Evolutionary conservation across 2,329 filamentous ascomycete species (phyloP), one percentile per base, ranked within the genome.

Genomic region (Fusarium sp.): DNA sequence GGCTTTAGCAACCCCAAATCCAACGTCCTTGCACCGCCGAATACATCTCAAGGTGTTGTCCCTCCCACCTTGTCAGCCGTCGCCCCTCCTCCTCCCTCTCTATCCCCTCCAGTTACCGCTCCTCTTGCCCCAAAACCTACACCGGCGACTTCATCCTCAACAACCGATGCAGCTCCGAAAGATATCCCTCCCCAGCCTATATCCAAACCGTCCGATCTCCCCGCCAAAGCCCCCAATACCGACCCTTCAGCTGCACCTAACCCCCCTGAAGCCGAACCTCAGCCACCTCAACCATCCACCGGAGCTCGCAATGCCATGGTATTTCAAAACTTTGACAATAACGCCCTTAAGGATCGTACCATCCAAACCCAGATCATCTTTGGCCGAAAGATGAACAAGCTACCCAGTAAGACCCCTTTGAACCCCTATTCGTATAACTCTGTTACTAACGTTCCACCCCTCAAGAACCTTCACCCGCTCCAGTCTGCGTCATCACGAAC

Each of bases 401-500:
- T 88, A 40, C 78, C 82, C 23, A 88, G 85, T 87, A 80, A 76
- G 84, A 79, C 14, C 6, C 42, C 34, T n/a, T 46, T 27, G 13
- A 46, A 27, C 14, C 23, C n/a, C 23, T 33, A 11, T 9, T 14
- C 59, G 25, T 27, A 54, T 20, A 14, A 31, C 40, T 44, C 25
- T 27, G 14, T 16, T 10, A 54, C 53, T 72, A 53, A 67, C 57
- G 13, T 8, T 42, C 10, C n/a, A 16, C 34, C 3, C 9, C 25
- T 11, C 51, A 51, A 87, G 85, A 87, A 74, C 86, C 84, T 16
- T 76, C 84, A 3, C 81, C 84, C 13, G 76, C 79, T 1, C 81
- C 86, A 14, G 83, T 90, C 31, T 99, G 96, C 78, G 90, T 90
- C 53, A 94, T 98, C 76, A 97, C 93, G 1, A 91, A 90, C 74